Evolutionary conservation across 306 rosid species (phyloP), one percentile per base, ranked within the genome.

Genomic region (Cyamopsis tetragonoloba): DNA sequence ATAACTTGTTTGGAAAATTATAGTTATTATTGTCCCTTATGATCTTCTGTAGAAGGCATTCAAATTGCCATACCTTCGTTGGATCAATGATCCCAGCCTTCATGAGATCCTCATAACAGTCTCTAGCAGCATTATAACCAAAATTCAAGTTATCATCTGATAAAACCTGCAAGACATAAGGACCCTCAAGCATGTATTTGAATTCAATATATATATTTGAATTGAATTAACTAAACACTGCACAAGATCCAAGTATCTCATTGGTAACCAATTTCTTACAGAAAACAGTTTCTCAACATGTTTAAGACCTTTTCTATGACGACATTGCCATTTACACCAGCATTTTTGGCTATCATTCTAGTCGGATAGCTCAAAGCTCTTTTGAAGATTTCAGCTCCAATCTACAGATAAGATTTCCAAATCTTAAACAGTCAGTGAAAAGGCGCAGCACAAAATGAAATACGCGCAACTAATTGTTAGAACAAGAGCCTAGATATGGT

Each of bases 361-460:
- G 86, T 70, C 28, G 96, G 98, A 69, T 89, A 92, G 76, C 84
- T 76, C 83, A 92, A 73, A 69, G 96, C 93, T 78, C 82, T 87
- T 78, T 58, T 87, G 82, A 92, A 87, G 61, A 89, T 89, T 71
- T 87, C 96, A 48, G 98, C 98, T 76, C 98, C 98, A 74, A 89
- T 84, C 98, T 92, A 88, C 47, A 39, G 19, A 68, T 18, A 68
- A 47, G 31, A 37, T 59, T 51, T 62, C 1, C 34, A 35, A 63
- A 15, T n/a, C 34, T 50, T 56, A 28, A 56, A 71, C 31, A 64
- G 56, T 66, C 34, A 77, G 27, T 12, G 28, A 8, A 27, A 39
- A 37, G 37, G 32, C 7, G 7, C 46, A 35, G n/a, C 15, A 10
- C 19, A 43, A 49, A 56, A 49, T 7, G 11, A 54, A 66, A 12